phyloP scores from a whole-genome alignment of 768 basidiomycete species.

The Russula foetens region DNA sequence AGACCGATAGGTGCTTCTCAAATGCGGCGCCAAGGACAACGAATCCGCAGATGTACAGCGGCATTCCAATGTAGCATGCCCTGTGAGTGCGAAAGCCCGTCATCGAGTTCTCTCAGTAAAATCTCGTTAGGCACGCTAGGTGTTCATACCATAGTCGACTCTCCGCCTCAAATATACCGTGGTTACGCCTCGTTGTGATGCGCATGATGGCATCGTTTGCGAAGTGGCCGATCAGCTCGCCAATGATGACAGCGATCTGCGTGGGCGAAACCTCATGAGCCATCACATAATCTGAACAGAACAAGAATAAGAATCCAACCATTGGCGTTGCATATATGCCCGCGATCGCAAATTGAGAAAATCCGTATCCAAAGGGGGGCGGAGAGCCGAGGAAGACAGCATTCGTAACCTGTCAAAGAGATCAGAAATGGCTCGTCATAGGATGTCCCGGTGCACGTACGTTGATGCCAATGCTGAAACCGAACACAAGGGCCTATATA shows the following conservation, averaged over 20 bases:
- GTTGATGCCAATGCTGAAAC: conserved; percentile 58
- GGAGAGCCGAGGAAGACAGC: conserved; percentile 55
- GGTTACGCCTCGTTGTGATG: conserved; percentile 35
- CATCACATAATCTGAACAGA: not conserved
- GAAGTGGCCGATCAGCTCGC: conserved; percentile 44
- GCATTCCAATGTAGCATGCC: conserved; percentile 53
- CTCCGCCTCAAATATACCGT: conserved; percentile 49
- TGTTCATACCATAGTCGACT: conserved; percentile 45
- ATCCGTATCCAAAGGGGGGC: conserved; percentile 45
- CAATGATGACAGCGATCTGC: conserved; percentile 42
- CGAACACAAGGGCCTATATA: conserved; percentile 46
- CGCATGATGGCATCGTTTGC: conserved; percentile 44
- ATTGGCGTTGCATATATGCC: conserved; percentile 50
- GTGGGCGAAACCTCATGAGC: not conserved
- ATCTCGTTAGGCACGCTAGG: not conserved
- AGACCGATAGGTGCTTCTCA: conserved; percentile 43
- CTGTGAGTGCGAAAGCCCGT: conserved; percentile 25
- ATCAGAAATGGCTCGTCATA: not conserved
- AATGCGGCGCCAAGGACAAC: conserved; percentile 47
- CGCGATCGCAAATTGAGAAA: conserved; percentile 41
- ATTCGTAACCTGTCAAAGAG: conserved; percentile 45
- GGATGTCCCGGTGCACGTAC: conserved; percentile 28
- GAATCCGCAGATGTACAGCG: conserved; percentile 56
- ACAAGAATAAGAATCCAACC: conserved; percentile 29
- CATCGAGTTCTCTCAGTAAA: not conserved